Evolutionary conservation across 2,329 filamentous ascomycete species (phyloP), one percentile per base, ranked within the genome.

Genomic region (Xylariaceae sp.): DNA sequence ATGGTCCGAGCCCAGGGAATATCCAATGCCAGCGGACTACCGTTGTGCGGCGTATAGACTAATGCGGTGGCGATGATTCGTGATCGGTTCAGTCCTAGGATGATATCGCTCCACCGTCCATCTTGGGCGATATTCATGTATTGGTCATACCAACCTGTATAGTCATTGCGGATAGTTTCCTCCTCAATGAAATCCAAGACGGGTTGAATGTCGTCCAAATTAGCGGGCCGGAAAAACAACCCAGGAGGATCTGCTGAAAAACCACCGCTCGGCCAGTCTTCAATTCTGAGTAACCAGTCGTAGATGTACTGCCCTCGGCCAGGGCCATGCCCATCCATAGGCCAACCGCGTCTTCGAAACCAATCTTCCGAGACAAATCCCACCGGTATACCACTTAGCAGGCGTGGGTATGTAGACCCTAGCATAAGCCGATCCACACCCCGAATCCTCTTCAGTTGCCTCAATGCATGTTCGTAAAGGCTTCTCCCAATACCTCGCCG

Each of bases 91-190:
- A 80, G 62, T 2, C 76, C 80, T 27, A 84, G 59, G n/a, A 84
- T 64, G 50, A 85, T 74, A 59, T 84, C 79, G 46, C 72, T 71
- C 40, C 81, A 70, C 58, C 76, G 70, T 48, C 71, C 71, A 6
- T 75, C 74, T 58, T 76, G 73, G 44, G 73, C 74, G 7, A 81
- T 70, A 58, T 73, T 75, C 53, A 73, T 74, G 59, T 84, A 85
- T 61, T 83, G 79, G 61, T 84, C 80, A 60, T 78, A 83, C 79
- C 80, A 83, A 43, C 80, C 80, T 60, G 81, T 75, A 44, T 74
- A 72, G 35, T 74, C 71, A 56, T 78, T 75, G 47, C 70, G 71
- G 7, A 67, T 67, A 0, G 76, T 77, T 51, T 78, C 76, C 48
- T 68, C 71, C 51, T 76, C 74, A 7, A 80, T 78, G 60, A 83